Evolutionary conservation across 768 basidiomycete genomes (phyloP), one percentile per base, ranked within the genome.

Genomic region (Naematelia encephala): DNA sequence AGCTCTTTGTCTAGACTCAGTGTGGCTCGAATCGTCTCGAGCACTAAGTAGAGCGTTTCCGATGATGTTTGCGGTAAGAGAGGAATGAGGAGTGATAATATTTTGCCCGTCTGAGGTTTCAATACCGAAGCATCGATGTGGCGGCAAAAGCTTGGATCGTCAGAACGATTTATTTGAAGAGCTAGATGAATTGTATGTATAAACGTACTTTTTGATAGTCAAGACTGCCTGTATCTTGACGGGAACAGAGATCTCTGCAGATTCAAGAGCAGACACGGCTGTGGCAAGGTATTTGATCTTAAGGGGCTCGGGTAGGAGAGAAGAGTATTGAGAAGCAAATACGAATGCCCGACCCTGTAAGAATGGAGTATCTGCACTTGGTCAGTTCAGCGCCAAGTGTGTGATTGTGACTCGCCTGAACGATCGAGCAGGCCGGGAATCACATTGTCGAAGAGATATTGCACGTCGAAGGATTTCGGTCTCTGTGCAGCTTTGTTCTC

Each of bases 221-320:
- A 90, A 89, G 25, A 98, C 88, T 10, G 94, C 93, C 0, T 91
- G 93, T 4, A 97, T 82, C 77, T 97, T 98, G 69, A 97, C 87
- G 0, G 91, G 89, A n/a, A 91, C 81, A 25, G 84, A 83, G 2
- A 87, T 85, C 23, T 84, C 83, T 21, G 72, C 67, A 0, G 85
- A 83, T 77, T 93, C 90, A 8, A 99, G 82, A 8, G 90, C 91
- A 53, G 87, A 85, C 27, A 96, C 81, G 0, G 92, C 88, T 3
- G 90, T 90, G 22, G 88, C 85, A 29, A 98, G 80, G 72, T 97
- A 98, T 69, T 92, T 90, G 0, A 84, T 84, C 1, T 89, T 86
- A 49, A 92, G 81, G 56, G 85, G 81, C 12, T 82, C 67, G 0
- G 91, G 87, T 3, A 97, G 81, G 10, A 87, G 77, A 64, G 85